Evolutionary conservation across 257 asterid species (phyloP).

Genomic region (Leonotis leonurus): DNA sequence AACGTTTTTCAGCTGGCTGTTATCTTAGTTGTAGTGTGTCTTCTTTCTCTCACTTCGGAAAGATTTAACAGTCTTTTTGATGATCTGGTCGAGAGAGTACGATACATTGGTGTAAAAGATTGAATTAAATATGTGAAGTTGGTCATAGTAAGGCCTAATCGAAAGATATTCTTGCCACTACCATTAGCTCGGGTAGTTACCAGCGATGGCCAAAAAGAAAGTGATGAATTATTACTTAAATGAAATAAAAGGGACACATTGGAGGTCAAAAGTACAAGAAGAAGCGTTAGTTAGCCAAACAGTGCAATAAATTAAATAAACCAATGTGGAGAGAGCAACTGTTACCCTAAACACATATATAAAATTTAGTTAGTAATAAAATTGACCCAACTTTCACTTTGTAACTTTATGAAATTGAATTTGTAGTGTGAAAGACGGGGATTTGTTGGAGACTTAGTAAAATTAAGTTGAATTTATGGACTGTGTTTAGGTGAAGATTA

Average conservation of each 20-base stretch:
- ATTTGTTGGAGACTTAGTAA: not conserved
- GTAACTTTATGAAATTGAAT: not conserved
- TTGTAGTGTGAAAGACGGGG: slow-evolving; percentile 12
- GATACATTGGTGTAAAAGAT: no score
- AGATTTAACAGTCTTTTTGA: no score
- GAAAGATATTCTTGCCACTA: no score
- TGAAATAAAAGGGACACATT: not conserved
- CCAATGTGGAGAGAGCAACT: slow-evolving; percentile 17
- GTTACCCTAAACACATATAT: not conserved
- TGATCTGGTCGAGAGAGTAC: no score
- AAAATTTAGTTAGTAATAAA: not conserved
- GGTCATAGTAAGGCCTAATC: no score
- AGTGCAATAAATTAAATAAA: slow-evolving; percentile 9
- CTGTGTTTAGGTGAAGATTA: slow-evolving; percentile 20
- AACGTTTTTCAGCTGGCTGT: no score
- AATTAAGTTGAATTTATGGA: slow-evolving; percentile 17
- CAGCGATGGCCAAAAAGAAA: no score
- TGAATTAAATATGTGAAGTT: no score
- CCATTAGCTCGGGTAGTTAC: no score
- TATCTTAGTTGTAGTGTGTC: no score
- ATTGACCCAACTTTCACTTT: not conserved
- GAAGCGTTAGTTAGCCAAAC: slow-evolving; percentile 44
- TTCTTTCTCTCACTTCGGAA: no score
- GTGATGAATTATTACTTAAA: no score
- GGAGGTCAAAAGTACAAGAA: not conserved